A percentile compares a stretch with the other conserved stretches of the same genome.
phyloP scores from a whole-genome alignment of 1,284 basidiomycete genomes.

The Violaceomyces palustris region DNA sequence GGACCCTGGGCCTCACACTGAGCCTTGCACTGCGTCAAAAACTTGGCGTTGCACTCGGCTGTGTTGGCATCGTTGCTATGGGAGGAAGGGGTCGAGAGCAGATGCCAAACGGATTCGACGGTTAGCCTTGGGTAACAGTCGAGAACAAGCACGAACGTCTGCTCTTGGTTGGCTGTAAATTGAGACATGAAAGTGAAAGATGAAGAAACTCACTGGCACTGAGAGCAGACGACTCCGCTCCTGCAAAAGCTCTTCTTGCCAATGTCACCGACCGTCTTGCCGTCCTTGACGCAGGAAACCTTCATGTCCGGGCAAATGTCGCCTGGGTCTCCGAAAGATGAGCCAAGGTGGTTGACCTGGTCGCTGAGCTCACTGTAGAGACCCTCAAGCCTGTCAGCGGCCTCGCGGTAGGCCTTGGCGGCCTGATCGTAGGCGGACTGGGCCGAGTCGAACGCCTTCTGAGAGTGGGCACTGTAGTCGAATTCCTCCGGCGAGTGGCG shows the following conservation, averaged over 20 bases:
- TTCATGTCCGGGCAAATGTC: conserved; percentile 25
- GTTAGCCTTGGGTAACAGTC: no score
- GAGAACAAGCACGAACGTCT: not conserved
- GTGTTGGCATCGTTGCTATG: no score
- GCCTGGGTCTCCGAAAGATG: conserved; percentile 12
- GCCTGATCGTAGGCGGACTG: not conserved
- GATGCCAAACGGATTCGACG: no score
- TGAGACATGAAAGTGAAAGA: not conserved
- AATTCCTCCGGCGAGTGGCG: conserved; percentile 2
- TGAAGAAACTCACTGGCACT: conserved; percentile 8
- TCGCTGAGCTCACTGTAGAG: not conserved
- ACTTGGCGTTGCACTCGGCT: conserved; percentile 29
- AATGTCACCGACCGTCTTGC: conserved; percentile 20
- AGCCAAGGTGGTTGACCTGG: not conserved
- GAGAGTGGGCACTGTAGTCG: conserved; percentile 3
- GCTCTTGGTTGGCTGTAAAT: not conserved
- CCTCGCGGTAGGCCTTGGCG: not conserved
- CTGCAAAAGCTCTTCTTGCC: conserved; percentile 33
- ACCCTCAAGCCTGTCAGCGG: not conserved
- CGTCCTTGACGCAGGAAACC: conserved; percentile 23
- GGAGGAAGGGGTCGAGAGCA: no score
- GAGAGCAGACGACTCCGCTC: conserved; percentile 18
- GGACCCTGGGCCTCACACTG: conserved; percentile 34
- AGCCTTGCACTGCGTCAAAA: conserved; percentile 17
- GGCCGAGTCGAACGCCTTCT: not conserved